Evolutionary conservation across 768 basidiomycete genomes (phyloP), one percentile per base, ranked within the genome.

Genomic region (Strobilomyces echinocephalus): DNA sequence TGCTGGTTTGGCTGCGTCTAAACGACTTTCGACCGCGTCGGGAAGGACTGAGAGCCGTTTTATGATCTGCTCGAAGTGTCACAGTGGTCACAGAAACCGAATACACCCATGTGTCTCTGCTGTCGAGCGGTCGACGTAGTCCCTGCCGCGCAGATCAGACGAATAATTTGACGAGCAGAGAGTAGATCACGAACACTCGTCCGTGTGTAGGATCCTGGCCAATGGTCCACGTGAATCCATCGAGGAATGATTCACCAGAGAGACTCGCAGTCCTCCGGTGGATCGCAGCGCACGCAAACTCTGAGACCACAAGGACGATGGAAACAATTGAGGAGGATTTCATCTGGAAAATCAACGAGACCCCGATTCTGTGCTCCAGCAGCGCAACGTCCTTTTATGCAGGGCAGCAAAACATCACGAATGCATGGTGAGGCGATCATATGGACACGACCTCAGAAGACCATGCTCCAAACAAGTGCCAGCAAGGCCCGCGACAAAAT

Each of bases 31-130:
- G 61, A 35, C 73, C 74, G 0, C 71, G 61, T 7, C 63, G 71
- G 8, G 46, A 48, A 8, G 72, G 5, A 8, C 35, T 58, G 9
- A 76, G 63, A 7, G 58, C 54, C 11, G 74, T 72, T 15, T 56
- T 64, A 39, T 64, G 28, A 38, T 75, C 73, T 4, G 71, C 67
- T 1, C 69, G 62, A 20, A 74, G 51, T 14, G 60, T 67, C 14
- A 73, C 62, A 4, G 59, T 55, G 56, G 79, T 72, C 15, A 73
- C 75, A 15, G 74, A 74, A 4, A 83, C 73, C 54, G 72, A 84
- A 3, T 83, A 85, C 46, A 89, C 59, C 87, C 85, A 46, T 76
- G 64, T 12, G 70, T 67, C 24, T 72, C 54, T 0, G 87, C 85
- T 0, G 80, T 82, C 2, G 66, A 64, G 50, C 76, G 67, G 55